Base-by-base conservation (phyloP, 2,329 filamentous ascomycete species). In the Fusarium keratoplasticum region DNA sequence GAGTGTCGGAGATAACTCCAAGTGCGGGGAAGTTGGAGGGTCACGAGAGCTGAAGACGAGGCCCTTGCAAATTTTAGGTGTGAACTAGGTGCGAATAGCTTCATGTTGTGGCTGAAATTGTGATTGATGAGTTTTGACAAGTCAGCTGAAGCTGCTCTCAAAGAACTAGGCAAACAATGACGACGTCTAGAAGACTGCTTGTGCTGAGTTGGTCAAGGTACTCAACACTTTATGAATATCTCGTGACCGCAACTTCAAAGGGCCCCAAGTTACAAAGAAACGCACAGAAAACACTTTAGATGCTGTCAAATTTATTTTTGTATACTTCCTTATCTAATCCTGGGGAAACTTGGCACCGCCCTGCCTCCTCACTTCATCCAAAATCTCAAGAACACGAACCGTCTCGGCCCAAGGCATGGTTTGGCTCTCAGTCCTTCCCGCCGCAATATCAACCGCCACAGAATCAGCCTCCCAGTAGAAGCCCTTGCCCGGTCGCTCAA, bases 351-450 rank as follows among this genome's bases (percentile, higher is more conserved):
- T 70, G 0, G 79, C 73, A 0, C 79, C 81, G 0, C 80, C 81
- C n/a, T 82, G 81, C 10, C 72, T 74, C 40, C 86, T 77, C 10
- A 86, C 81, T 66, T 86, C 83, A 67, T 88, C 87, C 82, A 88
- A 81, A 20, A 87, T 80, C 64, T 83, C 82, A 81, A 88, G 79
- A 0, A 87, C 81, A 0, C 83, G 80, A 13, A 88, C 64, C 0
- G 86, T 87, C 77, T 87, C 86, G 0, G 79, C 75, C 83, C 83
- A 86, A 0, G 86, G 85, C 82, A 88, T 85, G 4, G 83, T 78
- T 1, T 76, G 75, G 61, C 81, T 86, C 71, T 87, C 78, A 7
- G 76, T 78, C 57, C 75, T 81, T 0, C 83, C 83, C 5, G 81
- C 80, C 2, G 80, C 78, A 44, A 87, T 80, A 68, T 86, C 83